Evolutionary conservation across 768 basidiomycete genomes (phyloP), one percentile per base, ranked within the genome.

Genomic region (Leccinum boreale): DNA sequence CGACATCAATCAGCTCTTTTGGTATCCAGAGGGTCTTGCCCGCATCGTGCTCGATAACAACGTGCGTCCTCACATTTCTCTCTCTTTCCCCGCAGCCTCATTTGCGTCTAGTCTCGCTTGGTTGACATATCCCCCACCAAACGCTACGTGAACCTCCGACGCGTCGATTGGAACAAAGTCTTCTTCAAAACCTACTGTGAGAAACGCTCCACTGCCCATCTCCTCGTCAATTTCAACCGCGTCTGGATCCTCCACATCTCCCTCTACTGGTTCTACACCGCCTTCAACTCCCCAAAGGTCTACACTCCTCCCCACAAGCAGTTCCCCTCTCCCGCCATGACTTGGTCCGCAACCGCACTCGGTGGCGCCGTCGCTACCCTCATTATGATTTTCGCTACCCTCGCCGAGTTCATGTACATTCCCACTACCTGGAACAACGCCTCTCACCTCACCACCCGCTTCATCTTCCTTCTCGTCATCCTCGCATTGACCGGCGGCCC

Each of bases 171-270:
- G 97, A 86, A 84, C 67, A 83, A 85, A 51, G 93, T 93, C 45
- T 98, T 98, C 77, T 98, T 98, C 85, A 99, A 99, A 79, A 99
- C 97, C 6, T 99, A 96, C 76, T 92, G 85, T 63, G 97, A 99
- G 77, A 94, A 95, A 70, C 93, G 97, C 21, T 97, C 96, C 44
- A 82, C 81, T 58, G 86, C 89, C 14, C 97, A 99, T 75, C 83
- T 98, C 36, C 82, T 98, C 62, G 94, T 98, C 80, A 98, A 99
- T 77, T 99, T 99, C 79, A 99, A 99, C 75, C 93, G 97, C 42
- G 83, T 99, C 69, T 99, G 97, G 97, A 93, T 99, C 66, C 79
- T 96, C 56, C 97, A 99, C 70, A 79, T 99, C 58, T 82, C 94
- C 8, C 75, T 96, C 53, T 98, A 86, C 78, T 99, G 92, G 85